Evolutionary conservation across 1,284 basidiomycete species (phyloP).

Genomic region (Ceratobasidium sp.): DNA sequence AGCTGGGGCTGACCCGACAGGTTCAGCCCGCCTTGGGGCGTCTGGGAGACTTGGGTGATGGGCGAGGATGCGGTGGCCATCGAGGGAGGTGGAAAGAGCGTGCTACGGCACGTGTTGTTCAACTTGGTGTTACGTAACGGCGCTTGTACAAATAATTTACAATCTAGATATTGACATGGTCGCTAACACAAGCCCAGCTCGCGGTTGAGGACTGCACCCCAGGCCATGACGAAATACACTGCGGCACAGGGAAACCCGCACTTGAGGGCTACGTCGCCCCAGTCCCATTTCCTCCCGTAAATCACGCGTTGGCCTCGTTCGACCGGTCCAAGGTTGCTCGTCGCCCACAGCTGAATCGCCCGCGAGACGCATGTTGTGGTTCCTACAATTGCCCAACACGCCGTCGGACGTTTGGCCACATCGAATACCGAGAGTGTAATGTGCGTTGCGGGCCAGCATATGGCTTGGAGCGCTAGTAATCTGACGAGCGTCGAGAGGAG

Average conservation of each 20-base stretch:
- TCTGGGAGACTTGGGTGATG: conserved; percentile 86
- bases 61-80: conserved; percentile 68
- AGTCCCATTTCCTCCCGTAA: conserved; percentile 65
- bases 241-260: conserved; percentile 73
- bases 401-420: conserved; percentile 65
- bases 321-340: conserved; percentile 65
- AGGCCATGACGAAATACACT: conserved; percentile 79
- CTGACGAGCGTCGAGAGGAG: conserved; percentile 81
- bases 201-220: conserved; percentile 60
- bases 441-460: conserved; percentile 86
- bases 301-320: conserved; percentile 39
- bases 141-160: too few species aligned
- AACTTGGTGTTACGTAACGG: too few species aligned
- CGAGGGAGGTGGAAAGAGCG: not conserved
- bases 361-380: conserved; percentile 78
- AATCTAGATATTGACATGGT: too few species aligned
- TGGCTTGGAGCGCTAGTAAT: conserved; percentile 81
- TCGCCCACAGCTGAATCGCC: conserved; percentile 84
- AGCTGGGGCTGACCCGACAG: conserved; percentile 69
- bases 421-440: conserved; percentile 73
- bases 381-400: conserved; percentile 81
- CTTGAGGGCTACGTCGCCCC: conserved; percentile 67
- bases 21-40: conserved; percentile 66
- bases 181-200: conserved; percentile 53
- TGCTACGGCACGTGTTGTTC: not conserved